Base-by-base conservation (phyloP, 2,329 filamentous ascomycete species). In the Epichloe brachyelytri region DNA sequence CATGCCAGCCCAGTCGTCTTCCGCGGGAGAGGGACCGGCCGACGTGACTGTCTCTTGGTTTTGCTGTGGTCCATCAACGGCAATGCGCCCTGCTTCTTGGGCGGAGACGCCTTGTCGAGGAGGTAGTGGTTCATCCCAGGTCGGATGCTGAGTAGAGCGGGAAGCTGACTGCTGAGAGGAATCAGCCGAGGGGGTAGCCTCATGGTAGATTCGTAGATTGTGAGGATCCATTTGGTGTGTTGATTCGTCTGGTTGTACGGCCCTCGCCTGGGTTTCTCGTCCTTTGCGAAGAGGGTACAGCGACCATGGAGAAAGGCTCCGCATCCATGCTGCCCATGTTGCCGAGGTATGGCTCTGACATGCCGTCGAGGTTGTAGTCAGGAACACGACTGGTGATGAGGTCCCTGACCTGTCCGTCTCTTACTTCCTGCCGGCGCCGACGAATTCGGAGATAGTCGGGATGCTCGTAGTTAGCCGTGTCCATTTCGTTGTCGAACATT, bases 1-100 rank as follows among this genome's bases (percentile, higher is more conserved):
- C 77, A 90, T 84, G 44, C 82, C 79, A 20, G 78, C 74, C 63
- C 62, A 65, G 4, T 69, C 69, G 26, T 73, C 70, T 6, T 71
- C 70, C 14, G 63, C 57, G 43, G 49, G 53, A 36, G 51, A 53
- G n/a, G 56, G 53, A 38, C 36, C 33, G 36, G 30, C 40, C 5
- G 43, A 20, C 22, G 46, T 48, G 12, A 41, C 10, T 34, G 43
- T 43, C 39, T 47, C 43, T 36, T 48, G 48, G 33, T 6, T 20
- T 41, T 41, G 19, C 15, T 30, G 19, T 11, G 46, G 37, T 15
- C 43, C 22, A 40, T 22, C 37, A 14, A 37, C 4, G 19, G 8
- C 15, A 30, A 19, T 30, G 20, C 20, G 45, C 26, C 34, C 47
- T 49, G 17, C 26, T 8, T 20, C n/a, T 7, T 49, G 26, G 33